Base-by-base conservation (phyloP, 2,329 filamentous ascomycete genomes). In the Xylariaceae sp. region DNA sequence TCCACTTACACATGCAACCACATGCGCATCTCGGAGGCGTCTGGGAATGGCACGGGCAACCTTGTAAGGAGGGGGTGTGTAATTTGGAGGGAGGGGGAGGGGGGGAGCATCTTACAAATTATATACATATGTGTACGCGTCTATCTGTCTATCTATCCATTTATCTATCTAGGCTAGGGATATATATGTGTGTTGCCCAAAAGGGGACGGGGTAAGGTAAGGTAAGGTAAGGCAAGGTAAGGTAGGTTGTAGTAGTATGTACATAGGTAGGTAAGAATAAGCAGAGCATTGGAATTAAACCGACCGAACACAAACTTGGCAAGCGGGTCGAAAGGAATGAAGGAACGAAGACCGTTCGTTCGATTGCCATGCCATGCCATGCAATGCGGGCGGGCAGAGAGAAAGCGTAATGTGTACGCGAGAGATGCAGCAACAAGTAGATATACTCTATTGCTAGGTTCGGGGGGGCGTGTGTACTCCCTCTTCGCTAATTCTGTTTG, bases 351-450 rank as follows among this genome's bases (percentile, higher is more conserved):
- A 19, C 19, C 19, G 19, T 19, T 19, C 19, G 19, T 19, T 19
- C 19, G 19, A 19, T 19, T 19, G 19, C 19, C 19, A 19, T 19
- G 19, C 19, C 19, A 63, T 65, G 61, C 61, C 60, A 60, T 68
- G 64, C 64, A 67, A 66, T 45, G 35, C 48, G 26, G 11, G 42
- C 37, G n/a, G 40, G 44, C 31, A 12, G 8, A 31, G n/a, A 31
- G 35, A n/a, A 37, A 39, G 66, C 65, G 64, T 65, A 66, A 65
- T 30, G 67, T 65, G 66, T 35, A 70, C 69, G 68, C 65, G 66
- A 60, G 68, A 67, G 66, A 67, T 68, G 66, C 64, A 67, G 64
- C 59, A 60, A 64, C 58, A 43, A 55, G 50, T 57, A 54, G 19
- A 19, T 19, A 19, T 19, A 19, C 19, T 19, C 19, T 53, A 56